These are phyloP conservation scores for Rhizophagus clarus DNA, from an alignment of 192 early-diverging fungal species.

Conservation along the genomic window DNA sequence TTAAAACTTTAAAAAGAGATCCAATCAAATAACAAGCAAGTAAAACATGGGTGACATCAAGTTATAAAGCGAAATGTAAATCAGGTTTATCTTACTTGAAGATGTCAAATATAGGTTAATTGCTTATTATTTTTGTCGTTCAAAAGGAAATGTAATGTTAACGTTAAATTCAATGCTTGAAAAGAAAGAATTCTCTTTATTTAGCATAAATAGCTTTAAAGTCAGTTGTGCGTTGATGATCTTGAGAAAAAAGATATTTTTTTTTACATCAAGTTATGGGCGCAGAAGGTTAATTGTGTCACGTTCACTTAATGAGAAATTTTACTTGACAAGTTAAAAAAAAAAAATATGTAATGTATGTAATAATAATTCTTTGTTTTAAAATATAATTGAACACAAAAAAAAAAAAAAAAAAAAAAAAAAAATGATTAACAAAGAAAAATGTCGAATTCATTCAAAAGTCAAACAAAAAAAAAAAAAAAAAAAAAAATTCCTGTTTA, in stretches of 20 bases:
- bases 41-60: background rate
- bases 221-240: no score
- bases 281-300: background rate
- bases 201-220: no score
- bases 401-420: background rate
- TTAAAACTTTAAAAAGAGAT: background rate
- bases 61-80: background rate
- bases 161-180: no score
- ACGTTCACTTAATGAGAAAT: background rate
- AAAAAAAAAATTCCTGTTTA: no score
- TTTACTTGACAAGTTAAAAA: background rate
- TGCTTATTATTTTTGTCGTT: background rate
- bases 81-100: background rate
- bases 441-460: no score
- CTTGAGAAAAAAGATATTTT: no score
- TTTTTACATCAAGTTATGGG: no score
- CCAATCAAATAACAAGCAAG: background rate
- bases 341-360: background rate
- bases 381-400: background rate
- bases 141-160: no score
- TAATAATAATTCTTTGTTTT: background rate
- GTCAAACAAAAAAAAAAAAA: no score
- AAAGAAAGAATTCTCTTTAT: no score
- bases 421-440: no score
- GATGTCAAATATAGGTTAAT: background rate